A percentile compares a stretch with the other conserved stretches of the same genome.
Evolutionary conservation across 2,329 filamentous ascomycete species (phyloP).

Genomic region (Cordyceps fumosorosea): DNA sequence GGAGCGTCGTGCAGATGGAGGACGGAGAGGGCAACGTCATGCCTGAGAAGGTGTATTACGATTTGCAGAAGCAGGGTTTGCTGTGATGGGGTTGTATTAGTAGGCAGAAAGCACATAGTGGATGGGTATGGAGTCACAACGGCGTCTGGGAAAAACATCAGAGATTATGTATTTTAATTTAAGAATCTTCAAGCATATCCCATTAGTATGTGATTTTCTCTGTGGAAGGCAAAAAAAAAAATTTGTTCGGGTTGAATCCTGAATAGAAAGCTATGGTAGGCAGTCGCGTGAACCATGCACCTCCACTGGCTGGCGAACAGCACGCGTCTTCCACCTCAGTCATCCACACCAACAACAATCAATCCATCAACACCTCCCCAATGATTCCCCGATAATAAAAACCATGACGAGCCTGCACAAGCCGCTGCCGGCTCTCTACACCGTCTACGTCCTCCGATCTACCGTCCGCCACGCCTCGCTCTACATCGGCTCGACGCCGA

Average conservation of each 20-base stretch:
- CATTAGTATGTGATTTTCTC: too few relatives aligned
- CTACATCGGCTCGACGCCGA: conserved; percentile 89
- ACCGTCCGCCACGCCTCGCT: conserved; percentile 63
- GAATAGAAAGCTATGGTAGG: too few relatives aligned
- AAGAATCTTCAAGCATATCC: background rate
- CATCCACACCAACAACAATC: background rate
- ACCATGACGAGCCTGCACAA: conserved; percentile 37
- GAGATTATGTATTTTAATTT: background rate
- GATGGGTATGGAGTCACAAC: conserved; percentile 1
- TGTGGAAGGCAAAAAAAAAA: too few relatives aligned
- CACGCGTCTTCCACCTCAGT: too few relatives aligned
- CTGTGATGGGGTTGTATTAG: conserved; percentile 40
- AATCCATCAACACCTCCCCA: background rate
- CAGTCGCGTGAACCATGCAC: too few relatives aligned
- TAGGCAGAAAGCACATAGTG: conserved; percentile 4
- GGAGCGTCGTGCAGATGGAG: conserved; percentile 95
- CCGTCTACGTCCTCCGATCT: conserved; percentile 86
- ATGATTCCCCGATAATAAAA: conserved; percentile 12
- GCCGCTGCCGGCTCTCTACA: conserved; percentile 81
- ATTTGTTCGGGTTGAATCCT: too few relatives aligned
- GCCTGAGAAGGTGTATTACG: conserved; percentile 97
- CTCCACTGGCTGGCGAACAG: too few relatives aligned
- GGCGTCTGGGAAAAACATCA: conserved; percentile 1
- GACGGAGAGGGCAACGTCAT: conserved; percentile 96
- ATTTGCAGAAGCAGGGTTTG: conserved; percentile 87